Evolutionary conservation across 805 yeast species (phyloP), one percentile per base, ranked within the genome.

Genomic region (Wickerhamomyces kurtzmanii): DNA sequence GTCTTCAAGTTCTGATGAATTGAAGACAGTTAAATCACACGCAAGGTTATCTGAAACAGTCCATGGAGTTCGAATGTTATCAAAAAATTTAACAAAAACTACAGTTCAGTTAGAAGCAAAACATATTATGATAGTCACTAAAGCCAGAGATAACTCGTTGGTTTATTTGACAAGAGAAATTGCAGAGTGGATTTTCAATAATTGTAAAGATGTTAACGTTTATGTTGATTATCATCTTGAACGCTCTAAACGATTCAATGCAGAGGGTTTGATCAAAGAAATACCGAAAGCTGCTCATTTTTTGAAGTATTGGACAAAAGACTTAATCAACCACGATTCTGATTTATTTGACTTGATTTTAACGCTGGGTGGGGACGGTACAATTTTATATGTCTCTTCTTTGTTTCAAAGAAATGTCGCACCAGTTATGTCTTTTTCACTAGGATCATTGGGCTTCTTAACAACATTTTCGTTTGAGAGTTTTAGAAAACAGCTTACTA

Each of bases 301-400:
- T 24, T 53, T 82, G 24, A 68, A 65, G 42, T 81, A 67, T 51
- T 87, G 96, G 96, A 67, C 68, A 28, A 68, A 73, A 27, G 64
- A 64, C 12, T 59, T 77, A 30, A 68, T 83, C 9, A 42, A 53
- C 32, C 27, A 47, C 26, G 36, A 47, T 30, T 48, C 49, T n/a
- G 63, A 67, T 20, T 43, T 60, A 25, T 71, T 75, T 38, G 97
- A 89, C 50, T 59, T 87, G 34, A 77, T 85, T 3, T 71, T 89
- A 24, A 84, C 97, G 0, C 61, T 91, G 7, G 98, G 98, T 15
- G 98, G 98, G 12, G 98, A 91, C 48, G 97, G 98, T 7, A 91
- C 98, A 0, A 95, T 89, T 26, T 59, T 89, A 8, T 80, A 80
- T 44, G 89, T 89, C 1, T 85, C 94, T 3, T 78, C 91, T 31